These are phyloP conservation scores for Hymenoscyphus fraxineus DNA, from an alignment of 2,329 filamentous ascomycete genomes.

Conservation along the genomic window DNA sequence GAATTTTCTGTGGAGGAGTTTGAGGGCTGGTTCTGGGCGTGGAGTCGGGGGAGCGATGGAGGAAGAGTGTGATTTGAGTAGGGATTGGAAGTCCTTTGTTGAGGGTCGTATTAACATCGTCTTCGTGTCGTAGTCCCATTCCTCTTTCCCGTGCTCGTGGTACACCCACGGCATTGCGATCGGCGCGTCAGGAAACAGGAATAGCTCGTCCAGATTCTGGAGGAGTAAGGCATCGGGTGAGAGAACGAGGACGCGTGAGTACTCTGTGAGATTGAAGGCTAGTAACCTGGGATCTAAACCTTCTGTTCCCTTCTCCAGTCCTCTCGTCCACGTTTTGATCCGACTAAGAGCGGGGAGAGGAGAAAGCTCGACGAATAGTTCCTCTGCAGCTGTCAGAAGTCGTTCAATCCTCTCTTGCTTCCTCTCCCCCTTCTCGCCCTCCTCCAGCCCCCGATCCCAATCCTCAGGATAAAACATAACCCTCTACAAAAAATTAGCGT, in stretches of 20 bases:
- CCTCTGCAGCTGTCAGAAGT: conserved; percentile 24
- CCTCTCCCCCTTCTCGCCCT: background rate
- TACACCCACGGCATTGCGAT: conserved; percentile 32
- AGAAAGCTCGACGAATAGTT: conserved; percentile 25
- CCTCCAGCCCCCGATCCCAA: conserved; percentile 27
- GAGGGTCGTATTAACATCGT: conserved; percentile 29
- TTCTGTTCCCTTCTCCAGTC: background rate
- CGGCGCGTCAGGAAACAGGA: conserved; percentile 26
- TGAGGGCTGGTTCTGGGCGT: background rate
- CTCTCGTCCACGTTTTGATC: conserved; percentile 23
- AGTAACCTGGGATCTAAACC: conserved; percentile 29
- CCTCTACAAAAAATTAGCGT: conserved; percentile 9
- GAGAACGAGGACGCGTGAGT: conserved; percentile 26
- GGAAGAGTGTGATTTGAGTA: conserved; percentile 43
- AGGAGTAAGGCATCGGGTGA: conserved; percentile 25
- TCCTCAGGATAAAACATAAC: conserved; percentile 29
- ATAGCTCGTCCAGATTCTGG: conserved; percentile 30
- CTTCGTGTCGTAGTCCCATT: conserved; percentile 27
- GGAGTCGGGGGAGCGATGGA: conserved; percentile 47
- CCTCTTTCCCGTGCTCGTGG: conserved; percentile 18
- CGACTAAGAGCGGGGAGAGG: conserved; percentile 25
- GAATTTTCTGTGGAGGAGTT: background rate
- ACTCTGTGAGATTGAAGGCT: conserved; percentile 32
- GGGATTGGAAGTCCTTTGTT: conserved; percentile 16
- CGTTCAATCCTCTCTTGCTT: conserved; percentile 21